phyloP scores from a whole-genome alignment of 1,284 basidiomycete species.

The Ceratobasidium sp. region DNA sequence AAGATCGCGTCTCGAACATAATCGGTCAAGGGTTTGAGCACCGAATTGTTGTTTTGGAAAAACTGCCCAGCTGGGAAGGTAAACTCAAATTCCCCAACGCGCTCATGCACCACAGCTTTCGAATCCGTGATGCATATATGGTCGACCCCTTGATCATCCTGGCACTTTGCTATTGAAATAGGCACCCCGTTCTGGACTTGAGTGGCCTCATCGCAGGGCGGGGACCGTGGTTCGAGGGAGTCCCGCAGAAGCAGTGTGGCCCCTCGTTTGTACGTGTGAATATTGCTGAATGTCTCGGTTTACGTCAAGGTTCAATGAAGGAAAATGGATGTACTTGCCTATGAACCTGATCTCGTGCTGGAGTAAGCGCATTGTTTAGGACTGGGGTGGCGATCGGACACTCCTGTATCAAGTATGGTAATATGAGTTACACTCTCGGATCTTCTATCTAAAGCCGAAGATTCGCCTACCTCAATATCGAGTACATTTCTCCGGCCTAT shows the following conservation, averaged over 20 bases:
- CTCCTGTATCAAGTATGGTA: slow-evolving; percentile 60
- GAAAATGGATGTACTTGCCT: slow-evolving; percentile 58
- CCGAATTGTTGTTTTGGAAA: slow-evolving; percentile 98
- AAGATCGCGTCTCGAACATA: slow-evolving; percentile 82
- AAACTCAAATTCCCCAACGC: slow-evolving; percentile 80
- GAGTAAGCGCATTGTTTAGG: slow-evolving; percentile 72
- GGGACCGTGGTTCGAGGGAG: slow-evolving; percentile 60
- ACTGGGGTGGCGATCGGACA: slow-evolving; percentile 89
- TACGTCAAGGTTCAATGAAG: slow-evolving; percentile 22
- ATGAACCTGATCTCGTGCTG: slow-evolving; percentile 69
- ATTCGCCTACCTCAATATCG: slow-evolving; percentile 85
- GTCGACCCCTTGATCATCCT: slow-evolving; percentile 42
- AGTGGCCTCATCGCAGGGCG: slow-evolving; percentile 42
- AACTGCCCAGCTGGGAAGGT: slow-evolving; percentile 89
- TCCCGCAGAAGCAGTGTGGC: slow-evolving; percentile 92
- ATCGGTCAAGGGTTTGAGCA: slow-evolving; percentile 79
- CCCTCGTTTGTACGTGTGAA: slow-evolving; percentile 82
- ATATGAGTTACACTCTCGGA: slow-evolving; percentile 9
- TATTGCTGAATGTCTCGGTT: slow-evolving; percentile 60
- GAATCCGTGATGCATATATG: slow-evolving; percentile 86
- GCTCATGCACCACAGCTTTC: slow-evolving; percentile 80
- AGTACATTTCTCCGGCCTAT: slow-evolving; percentile 77
- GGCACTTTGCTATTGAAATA: slow-evolving; percentile 24
- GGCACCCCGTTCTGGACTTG: slow-evolving; percentile 9
- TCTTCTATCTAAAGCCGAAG: neutral